These are phyloP conservation scores for Phytophthora melonis DNA, from an alignment of 352 stramenopile species.

Conservation along the genomic window DNA sequence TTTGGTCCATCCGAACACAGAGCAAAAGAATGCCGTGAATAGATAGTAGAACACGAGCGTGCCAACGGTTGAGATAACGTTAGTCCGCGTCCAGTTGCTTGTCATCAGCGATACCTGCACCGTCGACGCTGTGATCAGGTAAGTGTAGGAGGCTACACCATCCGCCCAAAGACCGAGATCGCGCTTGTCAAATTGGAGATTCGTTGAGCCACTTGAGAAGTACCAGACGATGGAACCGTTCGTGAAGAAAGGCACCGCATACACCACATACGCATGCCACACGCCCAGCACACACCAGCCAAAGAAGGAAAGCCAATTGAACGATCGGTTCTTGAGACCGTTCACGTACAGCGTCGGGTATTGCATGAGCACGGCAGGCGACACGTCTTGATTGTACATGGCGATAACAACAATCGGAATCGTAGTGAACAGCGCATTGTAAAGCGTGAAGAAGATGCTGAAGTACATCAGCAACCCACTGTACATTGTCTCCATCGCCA, in stretches of 20 bases:
- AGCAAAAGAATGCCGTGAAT: constrained; percentile 88
- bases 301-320: constrained; percentile 92
- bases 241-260: constrained; percentile 84
- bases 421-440: constrained; percentile 91
- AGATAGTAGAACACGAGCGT: constrained; percentile 89
- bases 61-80: constrained; percentile 76
- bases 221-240: constrained; percentile 89
- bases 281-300: constrained; percentile 84
- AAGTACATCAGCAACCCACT: constrained; percentile 91
- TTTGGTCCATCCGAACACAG: constrained; percentile 79
- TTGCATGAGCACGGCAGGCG: constrained; percentile 89
- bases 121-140: constrained; percentile 88
- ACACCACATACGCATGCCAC: constrained; percentile 92
- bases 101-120: constrained; percentile 89
- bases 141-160: constrained; percentile 87
- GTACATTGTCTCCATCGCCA: constrained; percentile 87
- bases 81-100: constrained; percentile 88
- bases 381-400: constrained; percentile 93
- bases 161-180: constrained; percentile 84
- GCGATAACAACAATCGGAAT: constrained; percentile 91
- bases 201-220: constrained; percentile 64
- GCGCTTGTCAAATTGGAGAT: constrained; percentile 69
- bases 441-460: constrained; percentile 91
- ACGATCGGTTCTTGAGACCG: constrained; percentile 88
- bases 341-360: constrained; percentile 92